These are phyloP conservation scores for Coemansia sp. DNA, from an alignment of 192 early-diverging fungal genomes.

Conservation along the genomic window DNA sequence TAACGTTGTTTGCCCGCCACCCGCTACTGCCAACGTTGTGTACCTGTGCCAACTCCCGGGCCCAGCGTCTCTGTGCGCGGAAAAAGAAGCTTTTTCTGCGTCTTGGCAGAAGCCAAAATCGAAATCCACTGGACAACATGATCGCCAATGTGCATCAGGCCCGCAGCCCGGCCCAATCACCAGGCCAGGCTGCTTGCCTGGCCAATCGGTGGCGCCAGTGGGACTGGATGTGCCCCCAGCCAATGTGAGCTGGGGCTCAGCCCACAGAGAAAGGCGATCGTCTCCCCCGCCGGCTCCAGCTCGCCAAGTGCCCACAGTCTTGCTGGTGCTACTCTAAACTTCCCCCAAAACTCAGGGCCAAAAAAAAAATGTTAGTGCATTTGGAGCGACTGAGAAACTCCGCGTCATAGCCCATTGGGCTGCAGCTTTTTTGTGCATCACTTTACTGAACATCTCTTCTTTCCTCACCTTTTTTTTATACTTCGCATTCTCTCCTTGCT, in stretches of 20 bases:
- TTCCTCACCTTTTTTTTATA: constrained; percentile 1
- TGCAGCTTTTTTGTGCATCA: constrained; percentile 1
- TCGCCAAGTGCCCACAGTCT: not conserved
- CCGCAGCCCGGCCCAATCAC: constrained; percentile 4
- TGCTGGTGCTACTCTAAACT: constrained; percentile 5
- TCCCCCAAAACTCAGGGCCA: not conserved
- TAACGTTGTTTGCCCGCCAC: not conserved
- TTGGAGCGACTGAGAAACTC: no score
- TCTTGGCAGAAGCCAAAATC: no score
- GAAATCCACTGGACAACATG: not conserved
- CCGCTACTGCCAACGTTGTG: constrained; percentile 1
- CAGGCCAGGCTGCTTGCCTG: not conserved
- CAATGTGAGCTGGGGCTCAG: no score
- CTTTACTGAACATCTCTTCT: not conserved
- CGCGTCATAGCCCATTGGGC: constrained; percentile 3
- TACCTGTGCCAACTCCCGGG: not conserved
- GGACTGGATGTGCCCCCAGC: not conserved
- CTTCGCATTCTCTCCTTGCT: constrained; percentile 2
- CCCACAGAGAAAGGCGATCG: not conserved
- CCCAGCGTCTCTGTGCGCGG: not conserved
- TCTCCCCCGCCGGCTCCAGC: constrained; percentile 4
- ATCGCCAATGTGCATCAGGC: constrained; percentile 8
- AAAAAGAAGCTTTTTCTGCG: no score
- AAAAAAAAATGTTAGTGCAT: not conserved
- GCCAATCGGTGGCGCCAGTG: constrained; percentile 9